These are phyloP conservation scores for Plasmodium gallinaceum DNA, from an alignment of 169 alveolate species.

Conservation along the genomic window DNA sequence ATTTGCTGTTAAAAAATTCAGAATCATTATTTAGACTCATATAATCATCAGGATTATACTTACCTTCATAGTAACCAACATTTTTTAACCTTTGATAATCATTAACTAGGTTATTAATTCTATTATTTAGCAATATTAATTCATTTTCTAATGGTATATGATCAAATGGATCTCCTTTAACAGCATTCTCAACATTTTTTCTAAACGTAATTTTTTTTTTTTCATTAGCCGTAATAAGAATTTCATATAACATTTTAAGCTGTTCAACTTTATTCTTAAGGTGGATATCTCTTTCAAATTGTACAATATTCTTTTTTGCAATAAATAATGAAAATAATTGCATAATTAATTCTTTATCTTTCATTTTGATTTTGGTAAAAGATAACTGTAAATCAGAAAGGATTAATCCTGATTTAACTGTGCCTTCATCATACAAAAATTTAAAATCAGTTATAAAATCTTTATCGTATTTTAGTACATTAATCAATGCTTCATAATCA, in stretches of 20 bases:
- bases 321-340: slow-evolving; percentile 77
- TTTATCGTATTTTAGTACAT: slow-evolving; percentile 70
- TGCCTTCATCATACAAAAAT: slow-evolving; percentile 78
- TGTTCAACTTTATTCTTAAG: slow-evolving; percentile 69
- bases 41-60: slow-evolving; percentile 15
- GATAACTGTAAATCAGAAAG: slow-evolving; percentile 83
- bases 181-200: slow-evolving; percentile 66
- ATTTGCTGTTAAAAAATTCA: slow-evolving; percentile 50
- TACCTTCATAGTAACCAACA: slow-evolving; percentile 33
- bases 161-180: slow-evolving; percentile 64
- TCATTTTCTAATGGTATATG: slow-evolving; percentile 57
- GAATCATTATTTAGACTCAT: slow-evolving; percentile 36
- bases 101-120: slow-evolving; percentile 52
- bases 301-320: slow-evolving; percentile 75
- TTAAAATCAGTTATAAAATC: slow-evolving; percentile 78
- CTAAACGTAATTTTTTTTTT: slow-evolving; percentile 63
- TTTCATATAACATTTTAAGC: slow-evolving; percentile 47
- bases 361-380: slow-evolving; percentile 80
- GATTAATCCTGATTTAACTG: slow-evolving; percentile 80
- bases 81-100: slow-evolving; percentile 53
- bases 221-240: slow-evolving; percentile 45
- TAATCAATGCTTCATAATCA: slow-evolving; percentile 68
- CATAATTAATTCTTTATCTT: slow-evolving; percentile 77
- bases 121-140: slow-evolving; percentile 42
- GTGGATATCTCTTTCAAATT: slow-evolving; percentile 54